Conservation (phyloP, 2,329 filamentous ascomycete genomes). For the Cercospora sojina region DNA sequence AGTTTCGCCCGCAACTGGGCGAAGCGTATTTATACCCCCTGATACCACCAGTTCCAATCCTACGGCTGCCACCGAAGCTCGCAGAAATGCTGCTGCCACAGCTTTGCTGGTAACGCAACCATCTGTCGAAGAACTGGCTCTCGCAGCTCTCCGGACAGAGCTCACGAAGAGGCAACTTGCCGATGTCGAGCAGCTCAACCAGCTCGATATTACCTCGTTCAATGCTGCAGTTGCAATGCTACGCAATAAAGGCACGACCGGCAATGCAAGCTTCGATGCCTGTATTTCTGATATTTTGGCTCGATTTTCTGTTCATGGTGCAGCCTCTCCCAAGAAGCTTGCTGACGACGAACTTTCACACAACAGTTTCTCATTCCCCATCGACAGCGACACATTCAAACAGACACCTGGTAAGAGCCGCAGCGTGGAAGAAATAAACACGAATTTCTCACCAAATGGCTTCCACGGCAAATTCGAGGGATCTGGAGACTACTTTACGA, state of each 20-base stretch:
- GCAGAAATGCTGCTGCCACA: background rate
- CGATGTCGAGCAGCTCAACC: constrained; percentile 23
- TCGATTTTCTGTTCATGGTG: constrained; percentile 21
- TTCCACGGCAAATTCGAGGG: constrained; percentile 49
- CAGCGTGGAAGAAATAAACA: constrained; percentile 52
- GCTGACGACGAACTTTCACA: constrained; percentile 26
- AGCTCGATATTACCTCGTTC: constrained; percentile 32
- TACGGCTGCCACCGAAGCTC: background rate
- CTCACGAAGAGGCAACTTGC: background rate
- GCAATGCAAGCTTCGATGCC: constrained; percentile 18
- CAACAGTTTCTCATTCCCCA: constrained; percentile 36
- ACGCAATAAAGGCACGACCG: constrained; percentile 22
- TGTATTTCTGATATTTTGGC: constrained; percentile 25
- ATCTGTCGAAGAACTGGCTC: constrained; percentile 22
- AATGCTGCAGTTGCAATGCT: constrained; percentile 28
- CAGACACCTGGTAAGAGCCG: constrained; percentile 43
- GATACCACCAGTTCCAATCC: background rate
- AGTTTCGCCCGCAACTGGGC: constrained; percentile 15
- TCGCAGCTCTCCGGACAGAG: constrained; percentile 19
- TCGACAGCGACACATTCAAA: constrained; percentile 30
- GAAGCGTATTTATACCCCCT: background rate
- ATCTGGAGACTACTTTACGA: constrained; percentile 45
- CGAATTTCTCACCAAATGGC: constrained; percentile 49
- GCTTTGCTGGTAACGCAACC: constrained; percentile 7
- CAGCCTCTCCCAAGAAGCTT: constrained; percentile 16